phyloP scores from a whole-genome alignment of 1,139 yeast genomes.

The Blastobotrys malaysiensis region DNA sequence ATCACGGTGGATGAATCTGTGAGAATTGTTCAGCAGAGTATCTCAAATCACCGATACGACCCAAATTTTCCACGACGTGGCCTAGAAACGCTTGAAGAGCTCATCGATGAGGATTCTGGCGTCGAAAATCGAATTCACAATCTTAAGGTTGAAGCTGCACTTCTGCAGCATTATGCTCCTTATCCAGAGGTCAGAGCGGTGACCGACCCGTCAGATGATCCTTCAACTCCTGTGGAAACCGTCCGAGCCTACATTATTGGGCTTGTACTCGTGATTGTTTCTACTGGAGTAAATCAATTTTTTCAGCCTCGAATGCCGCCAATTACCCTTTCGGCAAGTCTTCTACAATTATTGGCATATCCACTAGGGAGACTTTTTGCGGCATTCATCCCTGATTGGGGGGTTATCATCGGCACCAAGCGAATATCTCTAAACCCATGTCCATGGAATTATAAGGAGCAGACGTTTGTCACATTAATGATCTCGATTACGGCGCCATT shows the following conservation, averaged over 20 bases:
- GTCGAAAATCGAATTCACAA: conserved; percentile 19
- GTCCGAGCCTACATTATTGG: conserved; percentile 50
- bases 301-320: conserved; percentile 50
- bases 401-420: conserved; percentile 36
- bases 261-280: conserved; percentile 49
- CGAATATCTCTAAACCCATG: conserved; percentile 47
- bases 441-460: conserved; percentile 64
- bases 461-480: conserved; percentile 51
- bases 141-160: conserved; percentile 33
- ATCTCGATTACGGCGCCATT: conserved; percentile 40
- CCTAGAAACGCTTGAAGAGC: background rate
- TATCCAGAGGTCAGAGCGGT: conserved; percentile 59
- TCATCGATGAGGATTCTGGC: background rate
- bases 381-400: conserved; percentile 42
- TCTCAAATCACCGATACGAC: conserved; percentile 4
- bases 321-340: conserved; percentile 41
- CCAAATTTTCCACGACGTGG: conserved; percentile 7
- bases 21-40: background rate
- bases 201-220: conserved; percentile 37
- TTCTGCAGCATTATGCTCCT: conserved; percentile 49
- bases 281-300: conserved; percentile 53
- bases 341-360: conserved; percentile 52
- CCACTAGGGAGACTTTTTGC: conserved; percentile 34
- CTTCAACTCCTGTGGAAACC: conserved; percentile 43
- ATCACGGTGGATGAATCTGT: conserved; percentile 1